Base-by-base conservation (phyloP, 2,329 filamentous ascomycete species). In the Arthrobotrys sinensis region DNA sequence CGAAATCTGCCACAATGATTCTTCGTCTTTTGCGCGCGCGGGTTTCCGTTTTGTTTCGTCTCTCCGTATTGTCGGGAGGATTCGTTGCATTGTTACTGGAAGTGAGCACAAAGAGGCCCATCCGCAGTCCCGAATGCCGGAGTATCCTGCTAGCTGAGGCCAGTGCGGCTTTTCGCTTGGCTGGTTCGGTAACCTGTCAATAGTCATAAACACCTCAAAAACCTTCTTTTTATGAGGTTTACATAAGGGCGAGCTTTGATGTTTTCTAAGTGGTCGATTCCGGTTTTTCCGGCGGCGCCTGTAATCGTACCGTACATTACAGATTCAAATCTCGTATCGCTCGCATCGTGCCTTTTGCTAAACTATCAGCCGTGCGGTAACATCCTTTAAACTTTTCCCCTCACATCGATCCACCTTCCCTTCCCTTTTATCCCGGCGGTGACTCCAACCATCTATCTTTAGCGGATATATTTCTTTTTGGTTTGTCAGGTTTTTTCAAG, bases 281-380 rank as follows among this genome's bases (percentile, higher is more conserved):
- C 55, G 55, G 36, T 36, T n/a, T 40, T 60, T 60, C 55, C 55
- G 55, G 55, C 34, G 36, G 55, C 34, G 36, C 55, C 34, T 43
- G 55, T 60, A 48, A 60, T 57, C 34, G 32, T 57, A 60, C 43
- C 55, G 34, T 60, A 60, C 55, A 24, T 48, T 32, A 53, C 32
- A 28, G 2, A 28, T 38, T 45, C 12, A 11, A 60, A 60, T 60
- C 55, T 60, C 55, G 55, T 60, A 60, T 60, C 55, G 55, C 55
- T 38, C 36, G 8, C 36, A 45, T 45, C 40, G 40, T 45, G n/a
- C 40, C n/a, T 45, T 45, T n/a, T 12, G n/a, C 40, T 45, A 34
- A 43, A 60, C 10, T 60, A 60, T 60, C 55, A 60, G 55, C 55
- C 55, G 36, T 60, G 36, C 55, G 55, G 55, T 60, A 60, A 60